phyloP scores from a whole-genome alignment of 208 protist species.

The Polymyxa betae region DNA sequence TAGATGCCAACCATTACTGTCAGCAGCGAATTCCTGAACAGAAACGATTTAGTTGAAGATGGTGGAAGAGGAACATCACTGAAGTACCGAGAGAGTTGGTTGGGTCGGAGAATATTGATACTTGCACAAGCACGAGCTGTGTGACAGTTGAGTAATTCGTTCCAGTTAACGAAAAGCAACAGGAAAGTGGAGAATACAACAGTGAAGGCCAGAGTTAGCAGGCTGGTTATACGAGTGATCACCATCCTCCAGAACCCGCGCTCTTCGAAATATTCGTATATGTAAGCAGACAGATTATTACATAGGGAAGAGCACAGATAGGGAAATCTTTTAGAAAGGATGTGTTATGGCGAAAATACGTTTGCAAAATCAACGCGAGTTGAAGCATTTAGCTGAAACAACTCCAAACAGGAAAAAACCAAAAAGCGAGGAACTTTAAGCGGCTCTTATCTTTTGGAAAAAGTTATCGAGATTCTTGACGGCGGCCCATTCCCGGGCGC shows the following conservation, averaged over 20 bases:
- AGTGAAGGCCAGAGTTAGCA: slow-evolving; percentile 33
- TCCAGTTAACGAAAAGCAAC: slow-evolving; percentile 38
- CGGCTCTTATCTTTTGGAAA: slow-evolving; percentile 44
- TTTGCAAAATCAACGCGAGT: no score
- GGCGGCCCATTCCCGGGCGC: slow-evolving; percentile 32
- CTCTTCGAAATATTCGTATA: slow-evolving; percentile 39
- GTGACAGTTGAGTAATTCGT: slow-evolving; percentile 41
- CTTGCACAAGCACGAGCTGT: neutral
- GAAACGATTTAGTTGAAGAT: neutral
- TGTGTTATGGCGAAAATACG: no score
- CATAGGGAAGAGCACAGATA: no score
- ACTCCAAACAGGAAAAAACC: neutral
- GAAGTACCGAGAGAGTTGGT: neutral
- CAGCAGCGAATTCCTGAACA: neutral
- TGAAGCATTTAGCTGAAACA: no score
- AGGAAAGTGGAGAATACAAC: slow-evolving; percentile 44
- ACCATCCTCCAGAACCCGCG: slow-evolving; percentile 26
- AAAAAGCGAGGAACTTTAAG: neutral
- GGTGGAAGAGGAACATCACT: neutral
- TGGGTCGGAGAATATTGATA: neutral
- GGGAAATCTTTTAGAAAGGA: no score
- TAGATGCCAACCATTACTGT: neutral
- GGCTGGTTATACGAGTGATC: neutral
- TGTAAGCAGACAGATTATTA: neutral
- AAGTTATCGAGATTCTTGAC: slow-evolving; percentile 3